Evolutionary conservation across 2,329 filamentous ascomycete genomes (phyloP).

Genomic region (Arthrobotrys iridis): DNA sequence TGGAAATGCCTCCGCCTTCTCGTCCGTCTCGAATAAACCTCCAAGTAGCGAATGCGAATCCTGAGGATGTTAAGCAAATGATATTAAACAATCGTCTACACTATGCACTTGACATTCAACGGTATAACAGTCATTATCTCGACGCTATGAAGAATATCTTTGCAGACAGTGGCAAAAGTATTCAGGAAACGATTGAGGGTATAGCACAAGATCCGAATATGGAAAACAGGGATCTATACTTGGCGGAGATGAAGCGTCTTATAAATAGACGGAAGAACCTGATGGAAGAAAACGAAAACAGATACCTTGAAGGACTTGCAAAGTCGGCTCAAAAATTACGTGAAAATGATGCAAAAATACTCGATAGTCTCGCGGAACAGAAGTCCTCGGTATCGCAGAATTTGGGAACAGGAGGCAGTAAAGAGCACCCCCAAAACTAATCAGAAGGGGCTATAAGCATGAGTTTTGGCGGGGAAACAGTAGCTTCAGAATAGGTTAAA

Average conservation of each 20-base stretch:
- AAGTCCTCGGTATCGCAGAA: too few species aligned
- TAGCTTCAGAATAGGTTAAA: too few species aligned
- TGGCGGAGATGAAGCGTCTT: constrained; percentile 1
- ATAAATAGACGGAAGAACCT: background rate
- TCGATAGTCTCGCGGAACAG: too few species aligned
- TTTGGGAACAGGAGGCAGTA: too few species aligned
- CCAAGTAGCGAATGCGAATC: background rate
- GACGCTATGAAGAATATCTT: background rate
- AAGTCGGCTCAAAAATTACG: background rate
- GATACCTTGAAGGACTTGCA: background rate
- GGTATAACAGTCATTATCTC: background rate
- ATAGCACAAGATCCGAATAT: constrained; percentile 5
- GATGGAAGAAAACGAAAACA: background rate
- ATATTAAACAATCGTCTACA: constrained; percentile 23
- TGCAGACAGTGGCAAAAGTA: background rate
- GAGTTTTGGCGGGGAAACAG: too few species aligned
- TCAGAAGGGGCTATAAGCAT: too few species aligned
- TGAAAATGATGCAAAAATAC: background rate
- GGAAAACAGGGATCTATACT: constrained; percentile 1
- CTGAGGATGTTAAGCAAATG: background rate
- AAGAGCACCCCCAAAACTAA: too few species aligned
- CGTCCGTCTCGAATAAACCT: background rate
- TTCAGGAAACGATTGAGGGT: background rate
- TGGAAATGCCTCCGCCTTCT: constrained; percentile 23
- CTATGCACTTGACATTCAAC: background rate